A percentile compares a stretch with the other conserved stretches of the same genome.
Evolutionary conservation across 208 protist species (phyloP).

Genomic region (Endotrypanum monterogeii): DNA sequence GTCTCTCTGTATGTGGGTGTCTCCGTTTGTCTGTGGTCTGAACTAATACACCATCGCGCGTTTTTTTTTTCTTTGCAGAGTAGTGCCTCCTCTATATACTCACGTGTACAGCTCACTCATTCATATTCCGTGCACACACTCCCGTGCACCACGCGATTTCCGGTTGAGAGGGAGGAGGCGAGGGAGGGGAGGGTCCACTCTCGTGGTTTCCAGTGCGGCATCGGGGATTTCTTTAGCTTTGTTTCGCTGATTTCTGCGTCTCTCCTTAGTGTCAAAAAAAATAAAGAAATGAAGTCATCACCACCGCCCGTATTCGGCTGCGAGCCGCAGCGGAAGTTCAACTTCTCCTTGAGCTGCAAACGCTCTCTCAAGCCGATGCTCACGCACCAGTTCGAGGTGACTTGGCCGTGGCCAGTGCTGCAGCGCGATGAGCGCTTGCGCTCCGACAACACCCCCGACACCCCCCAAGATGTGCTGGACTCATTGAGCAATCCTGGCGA

Average conservation of each 20-base stretch:
- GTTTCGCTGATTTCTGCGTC: background rate
- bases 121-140: background rate
- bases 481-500: background rate
- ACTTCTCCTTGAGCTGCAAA: slow-evolving; percentile 33
- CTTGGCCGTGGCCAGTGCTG: slow-evolving; percentile 57
- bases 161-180: background rate
- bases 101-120: background rate
- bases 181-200: background rate
- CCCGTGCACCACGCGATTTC: background rate
- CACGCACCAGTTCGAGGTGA: slow-evolving; percentile 48
- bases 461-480: background rate
- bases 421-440: background rate
- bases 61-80: background rate
- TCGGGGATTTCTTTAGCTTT: background rate
- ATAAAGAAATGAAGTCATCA: background rate
- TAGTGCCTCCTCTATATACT: no score
- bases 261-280: background rate
- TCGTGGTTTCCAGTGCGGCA: background rate
- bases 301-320: background rate
- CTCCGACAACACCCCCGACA: background rate
- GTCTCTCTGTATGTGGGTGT: no score
- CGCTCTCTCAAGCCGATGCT: slow-evolving; percentile 39
- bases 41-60: background rate
- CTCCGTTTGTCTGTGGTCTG: background rate
- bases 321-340: slow-evolving; percentile 16